Conservation (phyloP, 495 filamentous ascomycete species). For the Aspergillus bridgeri region DNA sequence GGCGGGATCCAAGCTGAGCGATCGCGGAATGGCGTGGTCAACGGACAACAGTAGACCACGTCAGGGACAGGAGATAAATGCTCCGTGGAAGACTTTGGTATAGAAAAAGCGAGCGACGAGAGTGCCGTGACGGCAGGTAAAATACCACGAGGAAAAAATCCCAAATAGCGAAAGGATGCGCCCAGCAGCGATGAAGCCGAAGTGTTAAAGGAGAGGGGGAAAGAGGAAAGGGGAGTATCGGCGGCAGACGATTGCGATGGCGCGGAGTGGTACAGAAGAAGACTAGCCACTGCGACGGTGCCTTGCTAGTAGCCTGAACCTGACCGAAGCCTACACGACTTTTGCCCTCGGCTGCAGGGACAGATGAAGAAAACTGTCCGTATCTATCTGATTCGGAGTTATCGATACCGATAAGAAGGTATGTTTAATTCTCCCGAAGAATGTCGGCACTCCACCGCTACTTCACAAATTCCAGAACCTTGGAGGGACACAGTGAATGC, state of each 20-base stretch:
- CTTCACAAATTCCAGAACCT: too few species aligned
- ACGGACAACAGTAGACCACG: neutral
- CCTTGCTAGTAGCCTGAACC: too few species aligned
- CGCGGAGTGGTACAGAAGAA: conserved; percentile 6
- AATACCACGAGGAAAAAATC: neutral
- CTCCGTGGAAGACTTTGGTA: neutral
- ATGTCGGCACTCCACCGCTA: too few species aligned
- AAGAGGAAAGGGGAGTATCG: neutral
- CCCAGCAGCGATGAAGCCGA: conserved; percentile 5
- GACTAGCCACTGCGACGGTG: neutral
- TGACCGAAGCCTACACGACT: too few species aligned
- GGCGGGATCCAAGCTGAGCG: neutral
- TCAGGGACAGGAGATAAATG: neutral
- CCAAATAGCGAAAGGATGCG: neutral
- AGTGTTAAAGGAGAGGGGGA: neutral
- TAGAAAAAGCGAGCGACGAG: conserved; percentile 16
- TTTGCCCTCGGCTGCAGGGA: neutral
- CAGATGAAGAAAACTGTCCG: neutral
- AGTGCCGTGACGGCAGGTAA: neutral
- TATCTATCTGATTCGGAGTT: neutral
- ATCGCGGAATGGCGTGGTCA: neutral
- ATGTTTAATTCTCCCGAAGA: too few species aligned
- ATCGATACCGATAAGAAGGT: neutral
- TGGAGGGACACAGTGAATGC: too few species aligned
- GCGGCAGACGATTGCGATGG: conserved; percentile 6